phyloP scores from a whole-genome alignment of 1,139 yeast species.

The Kodamaea anthophila region DNA sequence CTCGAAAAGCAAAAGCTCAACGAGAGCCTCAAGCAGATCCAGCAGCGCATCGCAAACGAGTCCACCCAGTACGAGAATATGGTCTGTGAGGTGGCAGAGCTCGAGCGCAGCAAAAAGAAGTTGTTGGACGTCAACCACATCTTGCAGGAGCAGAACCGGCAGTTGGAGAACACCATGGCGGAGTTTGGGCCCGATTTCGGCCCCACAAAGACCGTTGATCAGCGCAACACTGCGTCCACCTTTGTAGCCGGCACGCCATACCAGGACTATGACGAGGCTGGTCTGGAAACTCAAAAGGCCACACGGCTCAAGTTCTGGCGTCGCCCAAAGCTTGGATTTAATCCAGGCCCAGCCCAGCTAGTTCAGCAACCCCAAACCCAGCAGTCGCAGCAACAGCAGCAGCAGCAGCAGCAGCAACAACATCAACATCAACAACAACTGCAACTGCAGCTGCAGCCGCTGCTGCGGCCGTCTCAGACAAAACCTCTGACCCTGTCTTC shows the following conservation, averaged over 20 bases:
- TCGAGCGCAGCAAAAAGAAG: constrained; percentile 22
- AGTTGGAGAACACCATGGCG: constrained; percentile 11
- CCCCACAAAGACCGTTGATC: constrained; percentile 2
- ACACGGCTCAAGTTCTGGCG: constrained; percentile 51
- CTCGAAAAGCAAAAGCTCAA: constrained; percentile 24
- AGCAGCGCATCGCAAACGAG: constrained; percentile 8
- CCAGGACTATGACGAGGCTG: constrained; percentile 22
- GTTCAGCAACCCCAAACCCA: constrained; percentile 6
- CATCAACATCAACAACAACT: background rate
- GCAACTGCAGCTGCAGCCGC: constrained; percentile 2
- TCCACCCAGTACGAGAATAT: constrained; percentile 21
- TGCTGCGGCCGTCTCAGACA: constrained; percentile 1
- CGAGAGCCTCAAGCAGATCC: constrained; percentile 20
- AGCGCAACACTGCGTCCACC: constrained; percentile 7
- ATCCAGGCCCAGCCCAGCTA: constrained; percentile 9
- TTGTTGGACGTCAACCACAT: constrained; percentile 21
- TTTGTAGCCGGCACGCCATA: constrained; percentile 15
- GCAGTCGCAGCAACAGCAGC: constrained; percentile 3
- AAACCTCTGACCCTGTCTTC: constrained; percentile 5
- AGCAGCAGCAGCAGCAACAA: constrained; percentile 1
- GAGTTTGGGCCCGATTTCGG: background rate
- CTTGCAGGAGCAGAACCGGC: constrained; percentile 22
- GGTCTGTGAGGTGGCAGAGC: constrained; percentile 23
- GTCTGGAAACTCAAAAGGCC: constrained; percentile 37
- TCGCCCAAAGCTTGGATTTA: constrained; percentile 33